Evolutionary conservation across 352 stramenopile genomes (phyloP).

Genomic region (Globisporangium heterothallicum): DNA sequence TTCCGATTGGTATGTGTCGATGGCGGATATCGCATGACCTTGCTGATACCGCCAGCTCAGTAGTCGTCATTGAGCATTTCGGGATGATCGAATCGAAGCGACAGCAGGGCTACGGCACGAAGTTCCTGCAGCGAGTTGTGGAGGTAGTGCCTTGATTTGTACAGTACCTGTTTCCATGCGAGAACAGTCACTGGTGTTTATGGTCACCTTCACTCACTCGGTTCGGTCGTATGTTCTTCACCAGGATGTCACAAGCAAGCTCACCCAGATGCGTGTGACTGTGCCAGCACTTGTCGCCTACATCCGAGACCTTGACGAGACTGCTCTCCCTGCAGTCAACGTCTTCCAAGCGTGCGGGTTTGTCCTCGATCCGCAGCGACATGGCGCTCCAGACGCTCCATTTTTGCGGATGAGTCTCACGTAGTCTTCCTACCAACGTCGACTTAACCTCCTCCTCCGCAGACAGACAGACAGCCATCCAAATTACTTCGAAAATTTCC

Average conservation of each 20-base stretch:
- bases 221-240: background rate
- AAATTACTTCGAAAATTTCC: too few species aligned
- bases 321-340: background rate
- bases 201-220: background rate
- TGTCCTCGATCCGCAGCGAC: background rate
- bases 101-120: constrained; percentile 39
- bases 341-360: background rate
- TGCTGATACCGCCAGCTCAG: constrained; percentile 28
- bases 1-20: constrained; percentile 47
- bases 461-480: too few species aligned
- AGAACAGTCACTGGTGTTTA: too few species aligned
- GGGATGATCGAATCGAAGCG: constrained; percentile 52
- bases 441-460: too few species aligned
- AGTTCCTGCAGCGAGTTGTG: constrained; percentile 27
- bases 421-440: too few species aligned
- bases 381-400: background rate
- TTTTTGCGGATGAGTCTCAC: background rate
- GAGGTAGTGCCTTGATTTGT: background rate
- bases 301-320: background rate
- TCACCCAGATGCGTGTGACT: background rate
- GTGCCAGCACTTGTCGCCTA: background rate
- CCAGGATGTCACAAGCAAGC: background rate
- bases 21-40: constrained; percentile 32
- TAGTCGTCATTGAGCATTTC: constrained; percentile 55
- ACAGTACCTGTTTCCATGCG: background rate